Evolutionary conservation across 2,329 filamentous ascomycete genomes (phyloP).

Genomic region (Sarocladium oryzae): DNA sequence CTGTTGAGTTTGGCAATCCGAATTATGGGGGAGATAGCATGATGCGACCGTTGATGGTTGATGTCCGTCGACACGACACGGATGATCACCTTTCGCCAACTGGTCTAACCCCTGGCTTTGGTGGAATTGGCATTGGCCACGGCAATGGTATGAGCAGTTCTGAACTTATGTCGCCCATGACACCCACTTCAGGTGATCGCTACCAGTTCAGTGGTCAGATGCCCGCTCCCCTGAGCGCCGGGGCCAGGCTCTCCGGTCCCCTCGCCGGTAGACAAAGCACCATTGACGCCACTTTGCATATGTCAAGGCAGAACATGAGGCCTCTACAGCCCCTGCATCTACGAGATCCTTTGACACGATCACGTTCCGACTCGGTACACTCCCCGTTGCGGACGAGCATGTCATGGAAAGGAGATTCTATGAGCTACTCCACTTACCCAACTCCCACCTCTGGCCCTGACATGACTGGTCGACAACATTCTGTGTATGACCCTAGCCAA

Average conservation of each 20-base stretch:
- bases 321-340: slow-evolving; percentile 53
- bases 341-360: slow-evolving; percentile 49
- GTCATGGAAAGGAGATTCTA: slow-evolving; percentile 56
- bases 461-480: slow-evolving; percentile 39
- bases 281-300: slow-evolving; percentile 38
- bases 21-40: slow-evolving; percentile 45
- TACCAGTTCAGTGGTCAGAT: slow-evolving; percentile 46
- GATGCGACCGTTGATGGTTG: slow-evolving; percentile 62
- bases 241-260: slow-evolving; percentile 44
- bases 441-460: slow-evolving; percentile 39
- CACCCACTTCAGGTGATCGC: slow-evolving; percentile 46
- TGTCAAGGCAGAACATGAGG: slow-evolving; percentile 39
- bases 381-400: slow-evolving; percentile 54
- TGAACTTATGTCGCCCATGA: slow-evolving; percentile 53
- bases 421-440: slow-evolving; percentile 51
- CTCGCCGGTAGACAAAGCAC: slow-evolving; percentile 42
- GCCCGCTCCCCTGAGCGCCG: slow-evolving; percentile 38
- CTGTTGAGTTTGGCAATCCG: slow-evolving; percentile 40
- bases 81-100: slow-evolving; percentile 63
- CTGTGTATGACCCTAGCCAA: slow-evolving; percentile 44
- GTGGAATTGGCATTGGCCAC: slow-evolving; percentile 58
- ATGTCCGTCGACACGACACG: slow-evolving; percentile 56
- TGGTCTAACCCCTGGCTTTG: slow-evolving; percentile 61
- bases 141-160: slow-evolving; percentile 41
- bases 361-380: slow-evolving; percentile 51